Base-by-base conservation (phyloP, 2,329 filamentous ascomycete genomes). In the Bipolaris bicolor region DNA sequence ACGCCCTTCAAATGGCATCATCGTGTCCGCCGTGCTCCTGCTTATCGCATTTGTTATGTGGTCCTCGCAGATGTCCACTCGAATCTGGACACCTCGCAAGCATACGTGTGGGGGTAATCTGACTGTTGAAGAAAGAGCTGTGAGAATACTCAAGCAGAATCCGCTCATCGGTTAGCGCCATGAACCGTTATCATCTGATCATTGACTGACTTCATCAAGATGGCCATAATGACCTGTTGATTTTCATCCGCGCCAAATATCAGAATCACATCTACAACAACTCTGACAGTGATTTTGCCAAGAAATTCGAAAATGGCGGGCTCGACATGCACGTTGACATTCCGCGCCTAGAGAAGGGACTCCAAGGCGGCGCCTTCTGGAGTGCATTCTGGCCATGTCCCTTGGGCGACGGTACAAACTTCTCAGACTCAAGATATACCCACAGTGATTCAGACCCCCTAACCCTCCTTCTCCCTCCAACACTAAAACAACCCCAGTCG, bases 331-430 rank as follows among this genome's bases (percentile, higher is more conserved):
- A 98, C 64, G 89, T 95, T 50, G 94, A 98, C 74, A 79, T 97
- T 7, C 88, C 89, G 1, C 86, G 93, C 5, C 82, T 97, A 46
- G 82, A 84, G 34, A 76, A 85, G 48, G 92, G 93, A 1, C 82
- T 83, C 64, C 86, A 89, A 61, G 92, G 92, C 37, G 94, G 92
- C 53, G 88, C 90, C n/a, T 97, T 97, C 74, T 97, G 93, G 94
- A 93, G 89, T 72, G 91, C 95, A 9, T 98, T 84, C 68, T 86
- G 90, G 39, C 85, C 86, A 0, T 97, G 93, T 70, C 92, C 93
- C 0, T 22, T 56, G 11, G 70, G 69, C 26, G 86, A 94, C 68
- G 86, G 86, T 45, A 83, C 83, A 4, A 87, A 96, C 75, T 92
- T 91, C 69, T 90, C 89, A 0, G 84, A 92, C 67, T 84, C 82